phyloP scores from a whole-genome alignment of 352 stramenopile genomes.

The Bremia lactucae region DNA sequence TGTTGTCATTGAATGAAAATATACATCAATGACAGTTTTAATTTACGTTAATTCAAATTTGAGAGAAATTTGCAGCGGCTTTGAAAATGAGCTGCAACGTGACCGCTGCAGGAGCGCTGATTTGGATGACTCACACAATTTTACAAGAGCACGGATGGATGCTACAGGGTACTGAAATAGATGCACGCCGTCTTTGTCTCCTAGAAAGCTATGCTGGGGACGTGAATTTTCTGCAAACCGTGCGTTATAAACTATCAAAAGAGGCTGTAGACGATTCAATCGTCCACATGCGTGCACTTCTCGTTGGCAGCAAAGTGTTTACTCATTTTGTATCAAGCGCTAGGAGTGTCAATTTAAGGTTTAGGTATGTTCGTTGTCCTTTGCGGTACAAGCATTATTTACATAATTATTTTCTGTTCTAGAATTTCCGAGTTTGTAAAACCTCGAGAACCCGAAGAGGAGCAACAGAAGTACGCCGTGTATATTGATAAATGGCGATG shows the following conservation, averaged over 20 bases:
- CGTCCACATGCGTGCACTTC: constrained; percentile 26
- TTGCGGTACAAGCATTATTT: too few species aligned
- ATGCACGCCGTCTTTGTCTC: background rate
- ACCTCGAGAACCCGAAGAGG: background rate
- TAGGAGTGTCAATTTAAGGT: constrained; percentile 19
- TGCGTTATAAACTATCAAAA: constrained; percentile 8
- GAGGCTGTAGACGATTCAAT: background rate
- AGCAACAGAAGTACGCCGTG: constrained; percentile 1
- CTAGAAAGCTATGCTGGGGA: constrained; percentile 22
- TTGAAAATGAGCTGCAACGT: too few species aligned
- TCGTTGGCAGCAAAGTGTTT: constrained; percentile 27
- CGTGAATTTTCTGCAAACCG: constrained; percentile 23
- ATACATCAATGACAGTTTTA: too few species aligned
- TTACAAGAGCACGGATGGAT: constrained; percentile 19
- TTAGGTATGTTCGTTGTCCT: constrained; percentile 27
- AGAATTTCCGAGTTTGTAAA: constrained; percentile 39
- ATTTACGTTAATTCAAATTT: too few species aligned
- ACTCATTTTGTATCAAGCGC: constrained; percentile 32
- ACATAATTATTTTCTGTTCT: constrained; percentile 8
- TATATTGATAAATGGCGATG: constrained; percentile 21
- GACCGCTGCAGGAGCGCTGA: constrained; percentile 24
- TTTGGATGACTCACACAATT: constrained; percentile 31
- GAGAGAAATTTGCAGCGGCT: too few species aligned
- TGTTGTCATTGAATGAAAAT: too few species aligned
- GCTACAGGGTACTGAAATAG: background rate